phyloP scores from a whole-genome alignment of 176 grass and related monocot species.

The Elaeis guineensis region DNA sequence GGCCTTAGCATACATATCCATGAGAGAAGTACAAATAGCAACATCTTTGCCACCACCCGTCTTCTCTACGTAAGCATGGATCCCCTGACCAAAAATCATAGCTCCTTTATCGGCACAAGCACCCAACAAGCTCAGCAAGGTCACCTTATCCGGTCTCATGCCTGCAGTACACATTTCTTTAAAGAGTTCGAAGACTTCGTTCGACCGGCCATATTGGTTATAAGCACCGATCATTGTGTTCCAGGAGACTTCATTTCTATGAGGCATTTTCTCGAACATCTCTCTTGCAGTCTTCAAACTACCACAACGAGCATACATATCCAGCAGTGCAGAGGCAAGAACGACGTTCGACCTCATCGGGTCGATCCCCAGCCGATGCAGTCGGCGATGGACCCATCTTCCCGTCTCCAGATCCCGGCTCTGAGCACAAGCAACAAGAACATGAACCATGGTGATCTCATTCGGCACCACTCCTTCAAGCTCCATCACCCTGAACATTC shows the following conservation, averaged over 20 bases:
- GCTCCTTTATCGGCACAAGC: constrained; percentile 15
- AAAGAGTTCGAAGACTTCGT: constrained; percentile 23
- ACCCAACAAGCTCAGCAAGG: constrained; percentile 32
- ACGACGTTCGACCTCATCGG: constrained; percentile 3
- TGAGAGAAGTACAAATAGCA: constrained; percentile 27
- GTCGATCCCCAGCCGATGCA: constrained; percentile 8
- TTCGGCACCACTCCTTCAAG: constrained; percentile 20
- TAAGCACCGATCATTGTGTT: constrained; percentile 33
- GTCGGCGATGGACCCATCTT: constrained; percentile 17
- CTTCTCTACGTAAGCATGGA: constrained; percentile 36
- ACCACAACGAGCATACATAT: constrained; percentile 16
- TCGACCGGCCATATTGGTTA: constrained; percentile 5
- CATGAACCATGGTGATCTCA: constrained; percentile 25
- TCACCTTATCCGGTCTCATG: constrained; percentile 24
- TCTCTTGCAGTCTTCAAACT: constrained; percentile 7
- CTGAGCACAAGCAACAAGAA: constrained; percentile 26
- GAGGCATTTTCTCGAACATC: constrained; percentile 17
- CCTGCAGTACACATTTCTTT: constrained; percentile 9
- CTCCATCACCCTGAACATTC: constrained; percentile 22
- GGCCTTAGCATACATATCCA: constrained; percentile 32
- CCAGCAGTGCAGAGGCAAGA: constrained; percentile 7
- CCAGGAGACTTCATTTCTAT: constrained; percentile 31
- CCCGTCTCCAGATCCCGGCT: constrained; percentile 28
- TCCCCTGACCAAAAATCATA: constrained; percentile 7
- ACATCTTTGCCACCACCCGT: constrained; percentile 20